Evolutionary conservation across 306 rosid species (phyloP).

Genomic region (Senna tora): DNA sequence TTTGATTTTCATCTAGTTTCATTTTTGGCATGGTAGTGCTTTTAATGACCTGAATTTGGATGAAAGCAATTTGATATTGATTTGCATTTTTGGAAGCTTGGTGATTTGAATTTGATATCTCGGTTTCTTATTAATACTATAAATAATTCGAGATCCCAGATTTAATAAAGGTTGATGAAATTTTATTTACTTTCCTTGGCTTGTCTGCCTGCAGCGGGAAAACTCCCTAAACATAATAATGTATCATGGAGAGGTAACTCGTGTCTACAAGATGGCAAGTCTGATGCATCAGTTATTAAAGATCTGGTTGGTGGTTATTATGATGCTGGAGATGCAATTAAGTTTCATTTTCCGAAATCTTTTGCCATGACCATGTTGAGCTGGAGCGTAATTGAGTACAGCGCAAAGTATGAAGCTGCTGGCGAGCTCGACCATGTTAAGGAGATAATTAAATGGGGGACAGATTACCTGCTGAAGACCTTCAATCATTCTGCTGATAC

Average conservation of each 20-base stretch:
- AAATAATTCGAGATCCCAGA: neutral
- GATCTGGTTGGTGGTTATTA: slow-evolving; percentile 90
- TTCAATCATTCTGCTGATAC: slow-evolving; percentile 85
- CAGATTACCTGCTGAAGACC: slow-evolving; percentile 92
- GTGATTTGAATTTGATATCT: neutral
- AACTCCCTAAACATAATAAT: slow-evolving; percentile 90
- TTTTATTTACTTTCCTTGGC: neutral
- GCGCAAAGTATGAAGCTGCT: slow-evolving; percentile 85
- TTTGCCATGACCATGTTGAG: slow-evolving; percentile 92
- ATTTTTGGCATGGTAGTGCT: neutral
- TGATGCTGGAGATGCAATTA: slow-evolving; percentile 98
- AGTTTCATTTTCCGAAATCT: slow-evolving; percentile 84
- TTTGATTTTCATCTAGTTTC: neutral
- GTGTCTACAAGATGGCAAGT: slow-evolving; percentile 65
- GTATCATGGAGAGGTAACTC: slow-evolving; percentile 99
- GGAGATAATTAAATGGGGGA: slow-evolving; percentile 92
- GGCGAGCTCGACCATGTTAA: slow-evolving; percentile 87
- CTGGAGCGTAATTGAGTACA: slow-evolving; percentile 98
- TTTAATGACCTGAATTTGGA: neutral
- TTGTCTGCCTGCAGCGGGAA: slow-evolving; percentile 67
- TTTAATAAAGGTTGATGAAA: neutral
- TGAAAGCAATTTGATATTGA: neutral
- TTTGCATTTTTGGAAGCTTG: neutral
- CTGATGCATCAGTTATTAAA: slow-evolving; percentile 48
- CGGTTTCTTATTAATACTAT: neutral